Conservation (phyloP, 805 yeast genomes). For the Teunomyces funiuensis region DNA sequence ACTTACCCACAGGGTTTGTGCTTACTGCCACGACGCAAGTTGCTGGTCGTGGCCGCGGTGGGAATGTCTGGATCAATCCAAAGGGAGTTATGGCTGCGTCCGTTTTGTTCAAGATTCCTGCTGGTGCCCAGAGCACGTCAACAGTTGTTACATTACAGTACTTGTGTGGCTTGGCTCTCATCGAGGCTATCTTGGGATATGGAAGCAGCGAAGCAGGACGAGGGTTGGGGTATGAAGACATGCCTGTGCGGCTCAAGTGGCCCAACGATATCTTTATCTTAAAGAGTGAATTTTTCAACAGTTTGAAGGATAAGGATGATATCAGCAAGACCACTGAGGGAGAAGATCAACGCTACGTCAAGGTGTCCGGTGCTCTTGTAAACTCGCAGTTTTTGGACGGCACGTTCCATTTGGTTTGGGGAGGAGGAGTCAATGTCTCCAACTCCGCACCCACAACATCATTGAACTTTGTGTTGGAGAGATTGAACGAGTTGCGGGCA, state of each 20-base stretch:
- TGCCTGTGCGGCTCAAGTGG: slow-evolving; percentile 90
- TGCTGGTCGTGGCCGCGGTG: slow-evolving; percentile 92
- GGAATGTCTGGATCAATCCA: slow-evolving; percentile 94
- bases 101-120: slow-evolving; percentile 60
- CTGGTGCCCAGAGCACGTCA: slow-evolving; percentile 9
- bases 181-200: slow-evolving; percentile 70
- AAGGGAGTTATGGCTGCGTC: slow-evolving; percentile 87
- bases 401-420: slow-evolving; percentile 68
- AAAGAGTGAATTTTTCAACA: slow-evolving; percentile 56
- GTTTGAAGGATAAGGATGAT: slow-evolving; percentile 30
- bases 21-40: slow-evolving; percentile 80
- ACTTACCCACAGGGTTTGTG: slow-evolving; percentile 69
- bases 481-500: slow-evolving; percentile 55
- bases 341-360: slow-evolving; percentile 65
- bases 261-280: slow-evolving; percentile 88
- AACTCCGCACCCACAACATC: slow-evolving; percentile 94
- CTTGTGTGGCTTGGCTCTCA: slow-evolving; percentile 75
- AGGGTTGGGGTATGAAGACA: slow-evolving; percentile 60
- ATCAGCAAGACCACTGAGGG: slow-evolving; percentile 43
- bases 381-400: slow-evolving; percentile 68
- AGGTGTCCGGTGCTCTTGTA: slow-evolving; percentile 81
- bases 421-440: slow-evolving; percentile 82
- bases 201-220: slow-evolving; percentile 37
- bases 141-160: slow-evolving; percentile 84
- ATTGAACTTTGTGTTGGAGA: slow-evolving; percentile 64